Evolutionary conservation across 1,139 yeast species (phyloP).

Genomic region (Taphrina pruni): DNA sequence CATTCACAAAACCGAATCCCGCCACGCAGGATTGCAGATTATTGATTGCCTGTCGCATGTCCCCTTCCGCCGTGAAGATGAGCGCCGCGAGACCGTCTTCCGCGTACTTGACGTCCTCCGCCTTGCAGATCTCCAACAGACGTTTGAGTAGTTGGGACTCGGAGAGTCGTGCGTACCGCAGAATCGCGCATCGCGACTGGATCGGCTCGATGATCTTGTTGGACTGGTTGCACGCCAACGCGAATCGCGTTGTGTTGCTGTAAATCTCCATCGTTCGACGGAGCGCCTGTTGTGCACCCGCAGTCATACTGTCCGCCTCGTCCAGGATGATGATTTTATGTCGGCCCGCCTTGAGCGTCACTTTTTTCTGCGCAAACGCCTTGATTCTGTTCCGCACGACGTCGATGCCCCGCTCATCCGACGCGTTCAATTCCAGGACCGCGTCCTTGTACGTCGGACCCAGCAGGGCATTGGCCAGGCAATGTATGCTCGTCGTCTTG

Average conservation of each 20-base stretch:
- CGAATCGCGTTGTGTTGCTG: constrained; percentile 92
- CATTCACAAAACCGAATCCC: constrained; percentile 88
- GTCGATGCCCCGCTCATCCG: constrained; percentile 91
- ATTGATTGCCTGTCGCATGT: constrained; percentile 97
- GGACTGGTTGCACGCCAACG: constrained; percentile 95
- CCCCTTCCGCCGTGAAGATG: constrained; percentile 97
- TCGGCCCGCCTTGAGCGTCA: constrained; percentile 69
- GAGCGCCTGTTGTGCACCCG: constrained; percentile 97
- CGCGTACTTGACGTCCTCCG: constrained; percentile 76
- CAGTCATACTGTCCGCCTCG: constrained; percentile 98
- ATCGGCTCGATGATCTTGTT: constrained; percentile 94
- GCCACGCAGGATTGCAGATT: constrained; percentile 92
- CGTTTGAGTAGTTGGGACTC: constrained; percentile 86
- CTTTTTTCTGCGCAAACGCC: constrained; percentile 93
- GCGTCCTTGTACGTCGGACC: constrained; percentile 80
- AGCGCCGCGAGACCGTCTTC: constrained; percentile 93
- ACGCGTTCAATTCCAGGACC: constrained; percentile 89
- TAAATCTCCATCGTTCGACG: constrained; percentile 97
- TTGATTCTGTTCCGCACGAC: constrained; percentile 92
- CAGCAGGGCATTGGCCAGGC: constrained; percentile 82
- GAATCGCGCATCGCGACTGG: constrained; percentile 94
- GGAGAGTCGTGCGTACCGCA: constrained; percentile 77
- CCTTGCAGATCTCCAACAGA: constrained; percentile 70
- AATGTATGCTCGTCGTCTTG: constrained; percentile 89
- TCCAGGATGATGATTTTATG: constrained; percentile 91